Conservation (phyloP, 2,329 filamentous ascomycete species). For the Curvularia sp. region DNA sequence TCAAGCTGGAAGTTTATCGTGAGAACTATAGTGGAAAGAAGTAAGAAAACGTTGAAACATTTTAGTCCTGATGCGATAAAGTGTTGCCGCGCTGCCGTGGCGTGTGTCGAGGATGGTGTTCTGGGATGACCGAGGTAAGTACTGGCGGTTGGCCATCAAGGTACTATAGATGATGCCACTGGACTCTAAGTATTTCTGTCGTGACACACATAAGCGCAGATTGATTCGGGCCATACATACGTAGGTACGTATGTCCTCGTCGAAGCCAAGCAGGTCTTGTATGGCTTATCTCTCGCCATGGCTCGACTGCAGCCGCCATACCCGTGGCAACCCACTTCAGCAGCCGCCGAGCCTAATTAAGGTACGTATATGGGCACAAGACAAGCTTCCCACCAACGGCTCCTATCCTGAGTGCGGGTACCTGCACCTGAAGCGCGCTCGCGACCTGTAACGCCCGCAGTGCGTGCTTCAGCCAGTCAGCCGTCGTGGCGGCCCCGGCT, state of each 20-base stretch:
- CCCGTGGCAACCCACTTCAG: conserved; percentile 7
- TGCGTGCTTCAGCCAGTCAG: conserved; percentile 21
- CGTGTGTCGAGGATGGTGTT: neutral
- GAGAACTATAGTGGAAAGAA: conserved; percentile 8
- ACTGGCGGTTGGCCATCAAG: conserved; percentile 1
- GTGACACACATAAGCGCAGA: neutral
- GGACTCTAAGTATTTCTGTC: neutral
- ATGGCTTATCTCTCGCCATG: conserved; percentile 1
- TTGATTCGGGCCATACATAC: neutral
- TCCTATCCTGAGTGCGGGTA: conserved; percentile 23
- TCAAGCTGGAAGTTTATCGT: neutral
- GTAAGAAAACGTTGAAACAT: conserved; percentile 22
- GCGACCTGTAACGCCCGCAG: conserved; percentile 25
- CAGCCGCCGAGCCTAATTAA: conserved; percentile 18
- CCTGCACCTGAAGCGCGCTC: conserved; percentile 33
- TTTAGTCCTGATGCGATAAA: conserved; percentile 11
- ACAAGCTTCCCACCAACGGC: conserved; percentile 17
- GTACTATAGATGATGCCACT: conserved; percentile 14
- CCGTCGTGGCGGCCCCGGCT: neutral
- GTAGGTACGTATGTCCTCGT: too few relatives aligned
- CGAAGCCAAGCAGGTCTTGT: conserved; percentile 2
- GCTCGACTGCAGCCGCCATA: conserved; percentile 6
- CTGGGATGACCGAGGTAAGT: conserved; percentile 11
- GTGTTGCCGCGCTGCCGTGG: neutral
- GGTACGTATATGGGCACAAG: conserved; percentile 12